Evolutionary conservation across 2,329 filamentous ascomycete genomes (phyloP).

Genomic region (Exophiala oligosperma): DNA sequence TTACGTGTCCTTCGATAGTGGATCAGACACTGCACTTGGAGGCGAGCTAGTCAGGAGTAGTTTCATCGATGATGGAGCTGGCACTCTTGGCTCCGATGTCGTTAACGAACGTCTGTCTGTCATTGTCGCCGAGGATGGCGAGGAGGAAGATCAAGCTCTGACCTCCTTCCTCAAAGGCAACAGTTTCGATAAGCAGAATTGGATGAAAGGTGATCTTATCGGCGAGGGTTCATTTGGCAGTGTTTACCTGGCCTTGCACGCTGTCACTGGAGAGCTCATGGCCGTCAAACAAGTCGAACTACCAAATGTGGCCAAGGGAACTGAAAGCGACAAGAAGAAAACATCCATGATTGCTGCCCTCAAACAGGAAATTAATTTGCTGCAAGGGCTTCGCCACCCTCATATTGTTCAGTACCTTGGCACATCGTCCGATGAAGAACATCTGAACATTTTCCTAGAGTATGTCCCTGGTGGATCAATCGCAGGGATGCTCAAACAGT

Average conservation of each 20-base stretch:
- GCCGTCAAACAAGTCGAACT: slow-evolving; percentile 98
- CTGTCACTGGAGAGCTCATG: slow-evolving; percentile 94
- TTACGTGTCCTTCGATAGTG: slow-evolving; percentile 72
- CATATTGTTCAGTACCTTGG: slow-evolving; percentile 99
- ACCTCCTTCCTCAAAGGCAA: slow-evolving; percentile 88
- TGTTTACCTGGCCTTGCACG: slow-evolving; percentile 91
- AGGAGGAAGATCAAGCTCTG: slow-evolving; percentile 86
- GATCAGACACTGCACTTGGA: slow-evolving; percentile 65
- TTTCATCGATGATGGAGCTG: slow-evolving; percentile 82
- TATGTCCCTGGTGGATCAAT: slow-evolving; percentile 97
- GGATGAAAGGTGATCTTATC: slow-evolving; percentile 98
- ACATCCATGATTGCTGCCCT: slow-evolving; percentile 97
- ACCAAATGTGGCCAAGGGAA: slow-evolving; percentile 74
- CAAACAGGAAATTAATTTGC: slow-evolving; percentile 91
- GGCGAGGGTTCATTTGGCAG: slow-evolving; percentile 95
- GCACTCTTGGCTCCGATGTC: slow-evolving; percentile 54
- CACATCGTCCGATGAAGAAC: slow-evolving; percentile 84
- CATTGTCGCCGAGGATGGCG: slow-evolving; percentile 84
- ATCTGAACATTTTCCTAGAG: slow-evolving; percentile 99
- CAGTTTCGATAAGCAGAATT: slow-evolving; percentile 95
- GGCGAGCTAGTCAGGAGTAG: slow-evolving; percentile 74
- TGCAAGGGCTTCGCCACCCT: slow-evolving; percentile 89
- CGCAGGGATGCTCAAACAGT: slow-evolving; percentile 97
- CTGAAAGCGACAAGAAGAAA: slow-evolving; percentile 82
- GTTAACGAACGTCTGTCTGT: slow-evolving; percentile 72